Evolutionary conservation across 768 basidiomycete species (phyloP).

Genomic region (Russula olivacea): DNA sequence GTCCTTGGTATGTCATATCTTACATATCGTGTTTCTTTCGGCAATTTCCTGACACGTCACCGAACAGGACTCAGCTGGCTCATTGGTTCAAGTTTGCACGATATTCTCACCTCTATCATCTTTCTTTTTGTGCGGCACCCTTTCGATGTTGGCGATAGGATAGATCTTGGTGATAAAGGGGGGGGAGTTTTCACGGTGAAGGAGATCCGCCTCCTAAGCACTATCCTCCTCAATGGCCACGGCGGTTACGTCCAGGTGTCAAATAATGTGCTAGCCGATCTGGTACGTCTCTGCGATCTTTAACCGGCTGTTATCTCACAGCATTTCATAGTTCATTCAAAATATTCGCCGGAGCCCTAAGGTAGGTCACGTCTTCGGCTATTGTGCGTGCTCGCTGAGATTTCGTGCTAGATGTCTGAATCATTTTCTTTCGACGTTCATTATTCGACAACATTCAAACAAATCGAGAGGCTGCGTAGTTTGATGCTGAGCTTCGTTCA

Average conservation of each 20-base stretch:
- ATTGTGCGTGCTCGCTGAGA: conserved; percentile 7
- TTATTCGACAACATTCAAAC: conserved; percentile 73
- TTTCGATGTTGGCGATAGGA: conserved; percentile 75
- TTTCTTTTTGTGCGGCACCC: conserved; percentile 88
- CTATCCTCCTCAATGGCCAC: conserved; percentile 57
- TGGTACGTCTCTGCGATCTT: conserved; percentile 35
- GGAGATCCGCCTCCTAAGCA: conserved; percentile 80
- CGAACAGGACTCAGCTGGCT: conserved; percentile 71
- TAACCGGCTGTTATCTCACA: background rate
- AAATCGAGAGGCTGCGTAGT: conserved; percentile 67
- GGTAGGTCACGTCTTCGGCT: conserved; percentile 32
- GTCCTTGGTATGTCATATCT: conserved; percentile 37
- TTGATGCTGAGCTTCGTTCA: conserved; percentile 78
- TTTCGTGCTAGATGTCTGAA: conserved; percentile 55
- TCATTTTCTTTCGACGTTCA: conserved; percentile 76
- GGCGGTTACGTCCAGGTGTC: conserved; percentile 66
- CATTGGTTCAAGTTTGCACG: conserved; percentile 73
- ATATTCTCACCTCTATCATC: conserved; percentile 80
- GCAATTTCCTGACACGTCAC: background rate
- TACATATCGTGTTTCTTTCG: background rate
- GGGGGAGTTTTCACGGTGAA: conserved; percentile 63
- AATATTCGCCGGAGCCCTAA: conserved; percentile 69
- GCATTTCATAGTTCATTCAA: conserved; percentile 49
- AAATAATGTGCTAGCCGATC: conserved; percentile 52
- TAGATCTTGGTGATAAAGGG: conserved; percentile 41